Base-by-base conservation (phyloP, 441 rosid genomes). In the Populus hybrid region DNA sequence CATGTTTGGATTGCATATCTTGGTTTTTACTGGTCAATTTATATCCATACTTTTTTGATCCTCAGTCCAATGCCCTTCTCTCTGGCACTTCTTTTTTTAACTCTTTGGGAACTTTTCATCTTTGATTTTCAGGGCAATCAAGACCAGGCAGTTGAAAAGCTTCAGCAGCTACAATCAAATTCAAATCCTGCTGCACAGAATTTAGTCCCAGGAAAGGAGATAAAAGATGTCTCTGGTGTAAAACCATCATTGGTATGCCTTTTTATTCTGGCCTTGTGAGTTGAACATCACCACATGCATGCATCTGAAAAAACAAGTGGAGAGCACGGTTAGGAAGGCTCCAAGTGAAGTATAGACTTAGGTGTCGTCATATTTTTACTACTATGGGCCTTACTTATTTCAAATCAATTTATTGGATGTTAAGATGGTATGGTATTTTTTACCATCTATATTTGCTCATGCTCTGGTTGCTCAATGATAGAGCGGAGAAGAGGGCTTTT, bases 91-190 rank as follows among this genome's bases (percentile, higher is more conserved):
- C 30, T 63, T 28, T 68, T 14, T 68, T 32, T 12, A 32, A 32
- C 18, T 40, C 21, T 46, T 11, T 20, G 63, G 9, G 57, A 46
- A 5, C 20, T 11, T 64, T 46, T 50, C 10, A 23, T 16, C 67
- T 73, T 59, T 20, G 3, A 57, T 78, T 85, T 73, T 63, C 86
- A 93, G 97, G 97, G 88, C 83, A 84, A 81, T 42, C 97, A 93
- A 85, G 87, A 88, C 24, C 92, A 91, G 78, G 95, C 86, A 74
- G 80, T 89, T 80, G 95, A 92, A 84, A 87, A 81, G 84, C 93
- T 95, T 81, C 85, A 81, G 80, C 93, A 85, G 82, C 88, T 89
- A 78, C 92, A 89, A 77, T 81, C 84, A 77, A 92, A 86, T 83
- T 86, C 90, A 67, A 91, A 82, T 86, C 79, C 86, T 73, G 85